A percentile compares a stretch with the other conserved stretches of the same genome.
These are phyloP conservation scores for Entelexis paramagnoliae DNA, from an alignment of 1,139 yeast species.

Conservation along the genomic window DNA sequence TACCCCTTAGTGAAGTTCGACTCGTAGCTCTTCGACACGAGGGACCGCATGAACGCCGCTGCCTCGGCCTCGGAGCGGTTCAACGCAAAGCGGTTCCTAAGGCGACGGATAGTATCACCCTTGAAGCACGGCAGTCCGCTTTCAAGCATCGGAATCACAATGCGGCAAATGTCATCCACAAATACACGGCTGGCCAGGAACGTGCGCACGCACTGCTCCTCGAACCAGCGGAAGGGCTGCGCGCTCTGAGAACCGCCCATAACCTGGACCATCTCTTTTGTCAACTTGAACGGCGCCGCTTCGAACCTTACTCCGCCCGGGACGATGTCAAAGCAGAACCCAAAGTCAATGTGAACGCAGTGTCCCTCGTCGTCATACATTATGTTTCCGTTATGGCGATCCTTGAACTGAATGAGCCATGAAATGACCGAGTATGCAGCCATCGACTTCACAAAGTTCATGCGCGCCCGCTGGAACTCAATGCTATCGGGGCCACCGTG, in stretches of 20 bases:
- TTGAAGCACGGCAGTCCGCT: conserved; percentile 96
- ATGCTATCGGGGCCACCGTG: conserved; percentile 89
- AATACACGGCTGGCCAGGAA: conserved; percentile 83
- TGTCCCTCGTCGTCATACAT: conserved; percentile 97
- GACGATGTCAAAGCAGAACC: conserved; percentile 95
- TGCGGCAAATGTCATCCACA: conserved; percentile 73
- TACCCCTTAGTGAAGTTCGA: conserved; percentile 87
- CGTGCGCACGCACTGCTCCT: conserved; percentile 88
- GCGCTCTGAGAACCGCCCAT: conserved; percentile 83
- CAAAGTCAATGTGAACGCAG: conserved; percentile 91
- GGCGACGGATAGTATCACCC: conserved; percentile 60
- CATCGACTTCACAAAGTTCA: conserved; percentile 81
- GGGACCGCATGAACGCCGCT: conserved; percentile 59
- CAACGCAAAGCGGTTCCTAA: conserved; percentile 72
- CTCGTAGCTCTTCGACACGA: conserved; percentile 75
- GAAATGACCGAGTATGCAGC: conserved; percentile 96
- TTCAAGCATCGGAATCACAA: conserved; percentile 87
- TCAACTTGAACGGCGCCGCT: conserved; percentile 92
- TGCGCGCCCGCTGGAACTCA: conserved; percentile 83
- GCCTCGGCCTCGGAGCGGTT: conserved; percentile 78
- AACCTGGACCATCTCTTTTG: conserved; percentile 91
- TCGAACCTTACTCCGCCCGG: conserved; percentile 99
- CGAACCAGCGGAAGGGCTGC: conserved; percentile 88
- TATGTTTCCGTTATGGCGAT: conserved; percentile 96
- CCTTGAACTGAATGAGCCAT: conserved; percentile 85